Evolutionary conservation across 495 filamentous ascomycete genomes (phyloP).

Genomic region (Ascodesmis nigricans): DNA sequence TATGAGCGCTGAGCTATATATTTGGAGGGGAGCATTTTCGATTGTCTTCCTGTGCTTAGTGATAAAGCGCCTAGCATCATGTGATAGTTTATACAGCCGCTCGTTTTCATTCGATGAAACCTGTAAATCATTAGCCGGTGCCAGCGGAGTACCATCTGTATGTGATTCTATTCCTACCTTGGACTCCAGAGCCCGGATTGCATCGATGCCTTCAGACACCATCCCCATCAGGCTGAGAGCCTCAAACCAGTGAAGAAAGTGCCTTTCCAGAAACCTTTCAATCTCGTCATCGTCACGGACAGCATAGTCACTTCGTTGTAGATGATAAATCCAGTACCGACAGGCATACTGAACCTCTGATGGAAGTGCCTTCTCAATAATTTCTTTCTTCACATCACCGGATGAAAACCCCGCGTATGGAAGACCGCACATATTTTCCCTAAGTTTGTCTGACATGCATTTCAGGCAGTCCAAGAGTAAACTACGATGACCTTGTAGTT

Average conservation of each 20-base stretch:
- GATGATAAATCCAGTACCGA: constrained; percentile 29
- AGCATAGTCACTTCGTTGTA: constrained; percentile 19
- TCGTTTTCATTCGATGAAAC: background rate
- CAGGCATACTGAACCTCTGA: constrained; percentile 26
- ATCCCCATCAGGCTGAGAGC: constrained; percentile 12
- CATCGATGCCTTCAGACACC: constrained; percentile 6
- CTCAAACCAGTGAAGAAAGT: constrained; percentile 19
- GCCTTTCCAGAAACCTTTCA: constrained; percentile 9
- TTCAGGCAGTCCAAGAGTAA: constrained; percentile 20
- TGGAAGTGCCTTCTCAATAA: constrained; percentile 17
- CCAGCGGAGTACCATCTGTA: background rate
- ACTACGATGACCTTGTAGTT: constrained; percentile 7
- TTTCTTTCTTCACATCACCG: constrained; percentile 12
- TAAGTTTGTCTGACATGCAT: constrained; percentile 19
- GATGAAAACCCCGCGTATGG: constrained; percentile 13
- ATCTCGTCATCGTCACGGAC: constrained; percentile 17
- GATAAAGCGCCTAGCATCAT: constrained; percentile 14
- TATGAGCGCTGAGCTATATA: constrained; percentile 21
- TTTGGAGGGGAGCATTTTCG: constrained; percentile 20
- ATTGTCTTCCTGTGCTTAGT: constrained; percentile 11
- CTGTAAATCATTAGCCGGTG: background rate
- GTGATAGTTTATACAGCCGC: background rate
- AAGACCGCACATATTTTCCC: constrained; percentile 26
- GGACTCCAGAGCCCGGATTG: background rate
- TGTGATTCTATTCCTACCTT: background rate